Percentiles rank a stretch among this genome's conserved stretches.
Evolutionary conservation across 2,329 filamentous ascomycete species (phyloP).

Genomic region (Fusarium chuoi): DNA sequence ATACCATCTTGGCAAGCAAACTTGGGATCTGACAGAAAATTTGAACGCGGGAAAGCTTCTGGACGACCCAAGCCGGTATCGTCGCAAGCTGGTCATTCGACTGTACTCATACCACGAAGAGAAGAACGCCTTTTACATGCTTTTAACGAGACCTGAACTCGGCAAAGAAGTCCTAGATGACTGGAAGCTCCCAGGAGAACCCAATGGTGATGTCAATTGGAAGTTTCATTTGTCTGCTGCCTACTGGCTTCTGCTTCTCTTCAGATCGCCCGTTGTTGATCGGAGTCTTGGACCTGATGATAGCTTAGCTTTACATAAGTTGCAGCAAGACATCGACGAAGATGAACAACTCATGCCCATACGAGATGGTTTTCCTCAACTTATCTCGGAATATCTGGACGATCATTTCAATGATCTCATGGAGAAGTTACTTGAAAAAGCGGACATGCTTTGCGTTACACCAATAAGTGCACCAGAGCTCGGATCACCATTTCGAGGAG

Average conservation of each 20-base stretch:
- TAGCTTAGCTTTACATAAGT: not conserved
- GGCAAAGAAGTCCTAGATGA: not conserved
- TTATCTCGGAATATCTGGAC: no score
- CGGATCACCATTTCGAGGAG: no score
- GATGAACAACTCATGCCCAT: not conserved
- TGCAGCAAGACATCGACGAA: not conserved
- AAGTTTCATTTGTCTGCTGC: slow-evolving; percentile 10
- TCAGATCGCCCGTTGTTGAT: not conserved
- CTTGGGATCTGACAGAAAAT: not conserved
- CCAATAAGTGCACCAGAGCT: no score
- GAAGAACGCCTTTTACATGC: not conserved
- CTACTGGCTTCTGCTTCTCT: slow-evolving; percentile 26
- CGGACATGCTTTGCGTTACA: not conserved
- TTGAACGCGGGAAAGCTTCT: not conserved
- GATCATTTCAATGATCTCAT: not conserved
- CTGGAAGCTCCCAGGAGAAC: not conserved
- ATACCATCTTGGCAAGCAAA: accelerated
- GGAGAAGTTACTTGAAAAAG: not conserved
- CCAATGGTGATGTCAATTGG: not conserved
- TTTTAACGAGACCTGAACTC: not conserved
- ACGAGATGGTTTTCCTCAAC: no score
- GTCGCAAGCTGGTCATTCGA: slow-evolving; percentile 7
- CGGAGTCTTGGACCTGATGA: not conserved
- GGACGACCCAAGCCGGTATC: accelerated
- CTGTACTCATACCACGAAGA: not conserved